Percentiles rank a stretch among this genome's conserved stretches.
Conservation (phyloP, 73 alveolate species). For the Symbiodinium natans region DNA sequence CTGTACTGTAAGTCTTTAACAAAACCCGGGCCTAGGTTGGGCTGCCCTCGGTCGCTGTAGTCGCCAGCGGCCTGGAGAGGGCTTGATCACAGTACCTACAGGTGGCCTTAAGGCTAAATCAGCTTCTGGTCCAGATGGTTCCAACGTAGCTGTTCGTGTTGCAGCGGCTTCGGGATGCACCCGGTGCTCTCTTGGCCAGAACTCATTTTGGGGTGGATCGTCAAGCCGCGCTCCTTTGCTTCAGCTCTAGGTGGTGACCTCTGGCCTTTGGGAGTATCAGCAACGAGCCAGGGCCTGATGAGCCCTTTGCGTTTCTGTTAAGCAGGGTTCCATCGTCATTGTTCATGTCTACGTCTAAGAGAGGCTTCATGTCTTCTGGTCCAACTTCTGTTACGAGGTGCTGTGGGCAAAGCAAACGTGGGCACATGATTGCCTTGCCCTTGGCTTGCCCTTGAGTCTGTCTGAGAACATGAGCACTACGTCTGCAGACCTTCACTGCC, state of each 20-base stretch:
- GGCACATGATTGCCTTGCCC: neutral
- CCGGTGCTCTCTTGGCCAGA: neutral
- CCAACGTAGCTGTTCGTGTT: no score
- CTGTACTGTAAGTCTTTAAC: no score
- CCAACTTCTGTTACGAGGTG: no score
- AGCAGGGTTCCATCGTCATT: no score
- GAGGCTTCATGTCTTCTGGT: no score
- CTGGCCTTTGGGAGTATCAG: constrained; percentile 4
- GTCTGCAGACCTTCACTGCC: no score
- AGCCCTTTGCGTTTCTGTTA: no score
- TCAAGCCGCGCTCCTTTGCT: neutral
- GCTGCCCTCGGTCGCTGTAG: neutral
- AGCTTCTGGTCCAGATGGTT: neutral
- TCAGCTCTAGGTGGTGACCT: constrained; percentile 23
- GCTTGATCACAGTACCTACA: neutral
- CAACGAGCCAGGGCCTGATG: neutral
- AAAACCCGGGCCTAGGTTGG: neutral
- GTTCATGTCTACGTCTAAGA: no score
- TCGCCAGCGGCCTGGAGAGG: neutral
- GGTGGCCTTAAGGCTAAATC: neutral
- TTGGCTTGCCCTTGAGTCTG: no score
- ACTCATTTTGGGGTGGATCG: neutral
- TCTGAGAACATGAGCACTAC: no score
- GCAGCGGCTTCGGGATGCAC: no score
- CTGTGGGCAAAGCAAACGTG: constrained; percentile 3